Base-by-base conservation (phyloP, 2,329 filamentous ascomycete genomes). In the Neopestalotiopsis rosae region DNA sequence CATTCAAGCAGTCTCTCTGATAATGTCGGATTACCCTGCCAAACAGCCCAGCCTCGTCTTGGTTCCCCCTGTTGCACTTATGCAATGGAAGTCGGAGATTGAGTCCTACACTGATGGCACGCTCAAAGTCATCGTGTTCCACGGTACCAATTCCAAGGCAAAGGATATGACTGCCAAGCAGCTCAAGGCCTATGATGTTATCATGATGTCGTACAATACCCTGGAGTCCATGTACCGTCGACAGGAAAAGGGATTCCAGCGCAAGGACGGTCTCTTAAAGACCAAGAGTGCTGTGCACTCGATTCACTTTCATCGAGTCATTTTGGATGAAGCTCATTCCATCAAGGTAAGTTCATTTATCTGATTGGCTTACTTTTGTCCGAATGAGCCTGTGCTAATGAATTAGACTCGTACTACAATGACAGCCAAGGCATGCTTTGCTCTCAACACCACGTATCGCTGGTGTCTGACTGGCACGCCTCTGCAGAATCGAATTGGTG, bases 391-490 rank as follows among this genome's bases (percentile, higher is more conserved):
- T 24, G n/a, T 17, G 52, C 71, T 75, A 69, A 70, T 58, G 17
- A 45, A 24, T 34, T 62, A 94, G 85, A 90, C 90, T 12, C 90
- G 95, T 70, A 94, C 91, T 28, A 97, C 95, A 9, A 94, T 95
- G 83, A 96, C 96, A 13, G 96, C 96, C 28, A 97, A 94, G 80
- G 95, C 96, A 56, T 98, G 95, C 79, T 98, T 98, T 78, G 94
- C 95, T 1, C 85, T 99, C 57, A 91, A 94, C 70, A 93, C 92
- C 20, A 90, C 88, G 20, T 97, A 96, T 81, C 97, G 97, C 75
- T 98, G 96, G 94, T 99, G 96, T 78, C 85, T 99, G 69, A 96
- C 93, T 17, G 96, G 96, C 9, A 99, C 96, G 1, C 96, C 96
- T 0, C 89, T 99, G 1, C 96, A 99, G 79, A 99, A 98, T 77